Evolutionary conservation across 1,139 yeast genomes (phyloP), one percentile per base, ranked within the genome.

Genomic region (Lizanozyma gosingica): DNA sequence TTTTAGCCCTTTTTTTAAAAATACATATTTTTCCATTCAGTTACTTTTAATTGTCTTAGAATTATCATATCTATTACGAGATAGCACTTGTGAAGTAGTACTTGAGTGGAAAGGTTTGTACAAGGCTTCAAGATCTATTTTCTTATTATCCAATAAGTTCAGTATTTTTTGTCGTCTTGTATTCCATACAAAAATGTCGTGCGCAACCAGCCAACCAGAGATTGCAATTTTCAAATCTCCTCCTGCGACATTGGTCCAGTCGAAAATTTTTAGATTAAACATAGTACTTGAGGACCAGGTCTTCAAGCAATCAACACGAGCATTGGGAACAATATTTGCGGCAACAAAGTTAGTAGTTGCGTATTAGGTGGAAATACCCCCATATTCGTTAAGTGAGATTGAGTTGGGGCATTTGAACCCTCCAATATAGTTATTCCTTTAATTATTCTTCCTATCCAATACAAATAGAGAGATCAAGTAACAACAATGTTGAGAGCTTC

Each of bases 401-500:
- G n/a, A n/a, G n/a, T n/a, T n/a, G n/a, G n/a, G n/a, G n/a, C 8
- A 15, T 33, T 8, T 8, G 14, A 14, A 33, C 34, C 15, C 15
- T 33, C 14, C 15, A 33, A 14, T 33, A 15, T 33, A 14, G 15
- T 14, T 33, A 33, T 15, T 33, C 15, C 15, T 33, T 33, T 14
- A 15, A 33, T 33, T 15, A 14, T 15, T 33, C 15, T 33, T 15
- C 14, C 34, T 33, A 15, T 33, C 14, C 15, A 14, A 6, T 14
- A 33, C 15, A 33, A 14, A 15, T 15, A 33, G 14, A 33, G 34
- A 15, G 34, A n/a, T n/a, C n/a, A n/a, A n/a, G n/a, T n/a, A n/a
- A n/a, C 37, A 37, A 35, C 37, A 39, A 63, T 65, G 69, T 60
- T 63, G 52, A 63, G 63, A 57, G 47, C 48, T 37, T 41, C 52